A percentile compares a stretch with the other conserved stretches of the same genome.
These are phyloP conservation scores for Suillus plorans DNA, from an alignment of 768 basidiomycete genomes.

Conservation along the genomic window DNA sequence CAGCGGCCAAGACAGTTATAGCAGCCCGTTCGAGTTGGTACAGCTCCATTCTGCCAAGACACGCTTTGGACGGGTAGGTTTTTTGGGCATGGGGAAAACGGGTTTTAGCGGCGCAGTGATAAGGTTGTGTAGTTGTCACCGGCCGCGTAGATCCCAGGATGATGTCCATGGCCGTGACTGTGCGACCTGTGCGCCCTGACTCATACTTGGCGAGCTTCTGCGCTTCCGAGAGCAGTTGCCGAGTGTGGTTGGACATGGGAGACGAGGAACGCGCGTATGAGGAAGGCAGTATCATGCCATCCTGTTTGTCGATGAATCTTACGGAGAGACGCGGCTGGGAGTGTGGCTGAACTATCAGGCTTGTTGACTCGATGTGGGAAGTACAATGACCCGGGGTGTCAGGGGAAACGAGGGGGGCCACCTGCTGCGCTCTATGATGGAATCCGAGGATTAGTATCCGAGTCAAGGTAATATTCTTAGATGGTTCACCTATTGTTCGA, in stretches of 20 bases:
- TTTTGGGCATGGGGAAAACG: conserved; percentile 9
- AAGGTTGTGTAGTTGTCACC: conserved; percentile 16
- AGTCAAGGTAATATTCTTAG: not conserved
- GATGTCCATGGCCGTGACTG: conserved; percentile 46
- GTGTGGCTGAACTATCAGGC: not conserved
- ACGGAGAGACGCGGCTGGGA: not conserved
- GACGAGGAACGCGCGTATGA: not conserved
- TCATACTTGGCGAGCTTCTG: conserved; percentile 28
- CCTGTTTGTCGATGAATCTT: not conserved
- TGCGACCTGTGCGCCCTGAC: conserved; percentile 30
- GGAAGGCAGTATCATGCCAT: not conserved
- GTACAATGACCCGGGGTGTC: not conserved
- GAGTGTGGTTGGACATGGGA: conserved; percentile 6
- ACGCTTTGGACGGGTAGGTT: conserved; percentile 24
- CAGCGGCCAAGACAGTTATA: conserved; percentile 17
- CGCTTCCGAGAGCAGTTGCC: conserved; percentile 27
- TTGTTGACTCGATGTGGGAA: not conserved
- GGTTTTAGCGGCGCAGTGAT: conserved; percentile 7
- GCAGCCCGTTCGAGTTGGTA: conserved; percentile 39
- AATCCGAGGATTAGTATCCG: not conserved
- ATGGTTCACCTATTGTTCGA: not conserved
- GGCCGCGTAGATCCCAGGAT: conserved; percentile 37
- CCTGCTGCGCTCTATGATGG: not conserved
- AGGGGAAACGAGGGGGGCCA: not conserved
- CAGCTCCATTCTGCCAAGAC: conserved; percentile 31